Evolutionary conservation across 1,284 basidiomycete genomes (phyloP).

Genomic region (Cystobasidium slooffiae): DNA sequence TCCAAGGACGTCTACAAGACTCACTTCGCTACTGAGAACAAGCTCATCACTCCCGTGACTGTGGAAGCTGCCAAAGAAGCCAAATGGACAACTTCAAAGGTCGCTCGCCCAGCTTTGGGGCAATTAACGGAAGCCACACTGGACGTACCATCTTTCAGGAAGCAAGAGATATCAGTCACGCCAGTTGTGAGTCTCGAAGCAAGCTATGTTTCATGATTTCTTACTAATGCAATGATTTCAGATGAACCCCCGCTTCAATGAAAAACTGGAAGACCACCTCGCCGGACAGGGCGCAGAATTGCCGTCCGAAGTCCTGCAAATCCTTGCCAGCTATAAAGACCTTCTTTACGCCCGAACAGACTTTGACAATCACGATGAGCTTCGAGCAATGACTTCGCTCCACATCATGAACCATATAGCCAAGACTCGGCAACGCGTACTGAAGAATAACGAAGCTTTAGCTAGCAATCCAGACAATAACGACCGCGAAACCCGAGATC

Average conservation of each 20-base stretch:
- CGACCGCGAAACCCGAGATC: slow-evolving; percentile 76
- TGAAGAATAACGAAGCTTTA: slow-evolving; percentile 92
- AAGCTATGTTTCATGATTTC: background rate
- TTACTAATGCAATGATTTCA: background rate
- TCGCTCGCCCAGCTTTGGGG: slow-evolving; percentile 55
- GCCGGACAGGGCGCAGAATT: slow-evolving; percentile 60
- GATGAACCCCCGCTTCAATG: slow-evolving; percentile 49
- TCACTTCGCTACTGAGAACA: slow-evolving; percentile 68
- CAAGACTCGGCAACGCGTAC: slow-evolving; percentile 88
- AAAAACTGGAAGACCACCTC: slow-evolving; percentile 45
- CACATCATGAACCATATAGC: slow-evolving; percentile 83
- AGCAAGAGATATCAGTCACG: background rate
- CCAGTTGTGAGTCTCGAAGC: background rate
- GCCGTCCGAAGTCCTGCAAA: slow-evolving; percentile 66
- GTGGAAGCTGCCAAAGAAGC: slow-evolving; percentile 62
- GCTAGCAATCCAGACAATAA: slow-evolving; percentile 64
- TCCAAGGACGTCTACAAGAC: slow-evolving; percentile 61
- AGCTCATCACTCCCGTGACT: slow-evolving; percentile 61
- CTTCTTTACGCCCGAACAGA: slow-evolving; percentile 70
- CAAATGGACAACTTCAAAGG: slow-evolving; percentile 63
- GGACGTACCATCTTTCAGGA: background rate
- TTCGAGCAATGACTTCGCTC: slow-evolving; percentile 70
- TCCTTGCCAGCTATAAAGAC: slow-evolving; percentile 66
- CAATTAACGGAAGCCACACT: slow-evolving; percentile 4
- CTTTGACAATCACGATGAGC: slow-evolving; percentile 59